Base-by-base conservation (phyloP, 2,329 filamentous ascomycete species). In the Exutisphaerella laricina region DNA sequence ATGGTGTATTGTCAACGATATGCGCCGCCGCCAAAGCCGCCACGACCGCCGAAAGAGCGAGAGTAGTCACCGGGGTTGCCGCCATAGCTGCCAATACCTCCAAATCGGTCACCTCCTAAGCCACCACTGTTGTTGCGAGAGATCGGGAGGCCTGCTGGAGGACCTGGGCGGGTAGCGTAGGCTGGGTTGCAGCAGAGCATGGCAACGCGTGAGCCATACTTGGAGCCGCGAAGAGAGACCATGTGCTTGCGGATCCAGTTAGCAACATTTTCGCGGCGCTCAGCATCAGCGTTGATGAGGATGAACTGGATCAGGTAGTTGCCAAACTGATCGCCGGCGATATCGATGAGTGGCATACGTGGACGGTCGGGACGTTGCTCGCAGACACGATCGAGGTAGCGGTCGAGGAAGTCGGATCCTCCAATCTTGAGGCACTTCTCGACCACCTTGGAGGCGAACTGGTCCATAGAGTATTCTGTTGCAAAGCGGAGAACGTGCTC, bases 401-500 rank as follows among this genome's bases (percentile, higher is more conserved):
- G 87, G 48, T 88, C 79, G 31, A 98, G 76, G 61, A 98, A 98
- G 34, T 97, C 90, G 18, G 76, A 69, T 20, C 88, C 87, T 32
- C 90, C 88, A 68, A 98, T 94, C 73, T 98, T 98, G 55, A 98
- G 79, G 59, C 92, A 98, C 70, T 98, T 98, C 70, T 98, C 90
- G 48, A 98, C 90, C 32, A 98, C 92, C 68, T 98, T 98, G 47
- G 92, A 98, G 31, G 92, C 94, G 63, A 96, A 98, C 62, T 98
- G 92, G 58, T 98, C 92, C 78, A 94, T 96, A 68, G 90, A 97
- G 69, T 97, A 98, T 67, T 96, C 89, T 12, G 88, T 85, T 22
- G 89, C 87, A 67, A 88, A 94, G 51, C 84, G 84, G 54, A 98
- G 84, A 59, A 98, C 90, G 65, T 97, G 90, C 56, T 98, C 90